Evolutionary conservation across 768 basidiomycete species (phyloP), one percentile per base, ranked within the genome.

Genomic region (Mycena polygramma): DNA sequence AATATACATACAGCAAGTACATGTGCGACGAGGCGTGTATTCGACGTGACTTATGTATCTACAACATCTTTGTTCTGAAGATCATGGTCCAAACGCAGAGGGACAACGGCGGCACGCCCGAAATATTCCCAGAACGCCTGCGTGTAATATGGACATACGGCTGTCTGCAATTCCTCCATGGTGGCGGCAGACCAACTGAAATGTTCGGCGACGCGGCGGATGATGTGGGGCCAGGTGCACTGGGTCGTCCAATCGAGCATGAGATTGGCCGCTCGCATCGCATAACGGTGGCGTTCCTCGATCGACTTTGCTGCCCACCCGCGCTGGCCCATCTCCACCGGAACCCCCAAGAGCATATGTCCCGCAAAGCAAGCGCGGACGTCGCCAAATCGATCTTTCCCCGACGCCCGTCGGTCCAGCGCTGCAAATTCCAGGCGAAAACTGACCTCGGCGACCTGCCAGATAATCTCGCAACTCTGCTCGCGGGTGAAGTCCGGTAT

Each of bases 341-440:
- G 60, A 2, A 41, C 8, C n/a, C 49, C 59, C n/a, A 60, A 30
- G 11, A 60, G n/a, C 59, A 60, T 60, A 7, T 22, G 10, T 1
- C 59, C 46, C 1, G 60, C 60, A 39, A 62, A 62, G 37, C 60
- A 62, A 3, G 8, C 7, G 22, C 26, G 39, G 14, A 62, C 60
- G 2, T 37, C 24, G 7, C 14, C n/a, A 48, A 62, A 7, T 13
- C 60, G 36, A 0, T 37, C 13, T 13, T 36, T 51, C 13, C 60
- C 49, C 3, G 60, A 62, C 9, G 60, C 60, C 35, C n/a, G 35
- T 19, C 60, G 37, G 35, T 62, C 60, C 14, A 62, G 60, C 7
- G 60, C 49, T 9, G 14, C 22, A 52, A 62, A 51, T 37, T 62
- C 60, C 19, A 62, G 52, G 6, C 60, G 60, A 7, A 62, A 62